These are phyloP conservation scores for Microdochium trichocladiopsis DNA, from an alignment of 2,329 filamentous ascomycete genomes.

Conservation along the genomic window DNA sequence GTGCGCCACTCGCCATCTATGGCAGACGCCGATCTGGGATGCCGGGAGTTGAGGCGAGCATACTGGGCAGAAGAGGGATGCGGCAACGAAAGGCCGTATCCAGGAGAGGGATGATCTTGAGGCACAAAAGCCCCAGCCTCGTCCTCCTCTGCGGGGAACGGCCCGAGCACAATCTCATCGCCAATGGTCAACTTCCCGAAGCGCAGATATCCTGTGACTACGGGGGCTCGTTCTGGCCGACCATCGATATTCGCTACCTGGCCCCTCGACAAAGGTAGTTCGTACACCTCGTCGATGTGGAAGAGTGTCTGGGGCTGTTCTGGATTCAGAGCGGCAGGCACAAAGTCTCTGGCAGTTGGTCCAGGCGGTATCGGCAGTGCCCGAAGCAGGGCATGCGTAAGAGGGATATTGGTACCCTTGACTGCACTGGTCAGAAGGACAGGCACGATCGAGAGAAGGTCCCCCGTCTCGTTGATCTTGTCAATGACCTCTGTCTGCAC, in stretches of 20 bases:
- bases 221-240: slow-evolving; percentile 30
- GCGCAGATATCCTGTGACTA: slow-evolving; percentile 80
- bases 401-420: slow-evolving; percentile 73
- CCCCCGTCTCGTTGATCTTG: slow-evolving; percentile 34
- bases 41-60: slow-evolving; percentile 43
- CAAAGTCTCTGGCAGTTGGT: slow-evolving; percentile 45
- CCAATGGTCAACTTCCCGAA: slow-evolving; percentile 72
- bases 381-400: slow-evolving; percentile 74
- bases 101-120: slow-evolving; percentile 39
- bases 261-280: slow-evolving; percentile 57
- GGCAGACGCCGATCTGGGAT: slow-evolving; percentile 41
- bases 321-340: slow-evolving; percentile 48
- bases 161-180: slow-evolving; percentile 71
- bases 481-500: slow-evolving; percentile 46
- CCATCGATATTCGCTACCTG: slow-evolving; percentile 22
- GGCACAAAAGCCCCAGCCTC: slow-evolving; percentile 30
- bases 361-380: slow-evolving; percentile 62
- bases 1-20: slow-evolving; percentile 68
- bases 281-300: slow-evolving; percentile 87
- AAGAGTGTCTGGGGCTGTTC: slow-evolving; percentile 63
- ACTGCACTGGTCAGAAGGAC: slow-evolving; percentile 85
- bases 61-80: slow-evolving; percentile 48
- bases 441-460: slow-evolving; percentile 55
- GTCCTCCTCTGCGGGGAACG: slow-evolving; percentile 57
- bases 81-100: slow-evolving; percentile 42